Conservation (phyloP, 306 rosid species). For the Datisca glomerata region DNA sequence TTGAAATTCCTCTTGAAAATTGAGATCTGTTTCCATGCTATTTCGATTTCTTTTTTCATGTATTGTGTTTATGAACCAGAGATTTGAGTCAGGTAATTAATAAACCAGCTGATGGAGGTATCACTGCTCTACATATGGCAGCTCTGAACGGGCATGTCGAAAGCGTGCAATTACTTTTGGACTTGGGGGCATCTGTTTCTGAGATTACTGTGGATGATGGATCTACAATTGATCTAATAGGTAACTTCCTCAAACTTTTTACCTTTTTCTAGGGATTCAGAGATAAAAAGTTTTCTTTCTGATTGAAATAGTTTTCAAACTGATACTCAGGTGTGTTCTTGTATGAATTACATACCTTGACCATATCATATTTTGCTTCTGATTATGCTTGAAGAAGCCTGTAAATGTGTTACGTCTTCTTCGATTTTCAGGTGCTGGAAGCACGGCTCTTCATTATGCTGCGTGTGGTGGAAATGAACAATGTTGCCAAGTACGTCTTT, state of each 20-base stretch:
- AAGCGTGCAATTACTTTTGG: conserved; percentile 74
- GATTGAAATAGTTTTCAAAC: too few relatives aligned
- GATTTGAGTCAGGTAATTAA: conserved; percentile 52
- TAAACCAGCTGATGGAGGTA: conserved; percentile 90
- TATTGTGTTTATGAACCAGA: conserved; percentile 27
- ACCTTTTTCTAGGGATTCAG: background rate
- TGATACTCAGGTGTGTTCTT: too few relatives aligned
- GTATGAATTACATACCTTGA: too few relatives aligned
- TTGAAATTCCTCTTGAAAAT: conserved; percentile 11
- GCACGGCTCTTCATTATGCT: conserved; percentile 94
- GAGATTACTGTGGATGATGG: conserved; percentile 82
- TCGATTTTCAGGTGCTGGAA: conserved; percentile 89
- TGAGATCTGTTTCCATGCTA: conserved; percentile 2
- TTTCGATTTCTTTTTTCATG: conserved; percentile 14
- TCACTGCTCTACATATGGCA: conserved; percentile 97
- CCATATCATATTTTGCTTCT: too few relatives aligned
- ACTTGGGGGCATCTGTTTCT: conserved; percentile 78
- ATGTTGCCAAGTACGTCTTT: conserved; percentile 67
- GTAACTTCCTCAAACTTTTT: conserved; percentile 24
- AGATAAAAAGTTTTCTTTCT: too few relatives aligned
- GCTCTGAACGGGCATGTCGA: conserved; percentile 87
- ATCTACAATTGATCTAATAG: conserved; percentile 83
- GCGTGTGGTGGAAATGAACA: conserved; percentile 96
- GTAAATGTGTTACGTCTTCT: too few relatives aligned
- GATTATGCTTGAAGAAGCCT: too few relatives aligned